Percentiles rank a stretch among this genome's conserved stretches.
phyloP scores from a whole-genome alignment of 1,284 basidiomycete species.

The Phlebopus sp. region DNA sequence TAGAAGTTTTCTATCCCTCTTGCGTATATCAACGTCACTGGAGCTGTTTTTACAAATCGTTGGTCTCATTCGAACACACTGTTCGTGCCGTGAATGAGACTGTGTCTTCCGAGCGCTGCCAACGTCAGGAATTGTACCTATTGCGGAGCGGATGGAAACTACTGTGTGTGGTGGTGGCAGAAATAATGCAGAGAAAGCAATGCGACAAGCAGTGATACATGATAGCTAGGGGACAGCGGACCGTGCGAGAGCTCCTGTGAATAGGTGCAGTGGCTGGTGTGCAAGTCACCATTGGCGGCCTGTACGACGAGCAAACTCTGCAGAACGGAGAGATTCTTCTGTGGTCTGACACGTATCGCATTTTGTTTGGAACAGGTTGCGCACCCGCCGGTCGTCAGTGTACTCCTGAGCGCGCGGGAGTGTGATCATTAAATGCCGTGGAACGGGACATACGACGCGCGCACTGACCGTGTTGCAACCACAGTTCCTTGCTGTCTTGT shows the following conservation, averaged over 20 bases:
- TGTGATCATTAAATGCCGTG: not conserved
- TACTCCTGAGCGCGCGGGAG: constrained; percentile 31
- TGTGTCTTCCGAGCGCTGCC: constrained; percentile 1
- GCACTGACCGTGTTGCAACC: constrained; percentile 31
- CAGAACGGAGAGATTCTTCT: constrained; percentile 24
- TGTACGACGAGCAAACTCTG: constrained; percentile 25
- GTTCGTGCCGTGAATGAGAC: constrained; percentile 4
- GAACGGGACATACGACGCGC: not conserved
- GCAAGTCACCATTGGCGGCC: constrained; percentile 14
- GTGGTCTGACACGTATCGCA: constrained; percentile 44
- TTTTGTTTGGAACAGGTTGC: constrained; percentile 48
- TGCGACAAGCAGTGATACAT: constrained; percentile 6
- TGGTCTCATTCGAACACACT: not conserved
- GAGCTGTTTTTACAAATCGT: constrained; percentile 16
- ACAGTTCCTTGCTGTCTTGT: constrained; percentile 41
- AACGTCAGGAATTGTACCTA: not conserved
- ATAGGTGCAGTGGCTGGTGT: not conserved
- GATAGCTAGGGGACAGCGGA: constrained; percentile 8
- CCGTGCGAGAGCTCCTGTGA: not conserved
- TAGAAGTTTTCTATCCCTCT: not conserved
- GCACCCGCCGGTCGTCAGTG: constrained; percentile 41
- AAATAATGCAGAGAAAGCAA: constrained; percentile 12
- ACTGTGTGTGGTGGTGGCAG: constrained; percentile 9
- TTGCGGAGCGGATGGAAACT: not conserved
- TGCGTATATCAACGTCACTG: constrained; percentile 1